phyloP scores from a whole-genome alignment of 2,329 filamentous ascomycete genomes.

The Ambrosiella cleistominuta region DNA sequence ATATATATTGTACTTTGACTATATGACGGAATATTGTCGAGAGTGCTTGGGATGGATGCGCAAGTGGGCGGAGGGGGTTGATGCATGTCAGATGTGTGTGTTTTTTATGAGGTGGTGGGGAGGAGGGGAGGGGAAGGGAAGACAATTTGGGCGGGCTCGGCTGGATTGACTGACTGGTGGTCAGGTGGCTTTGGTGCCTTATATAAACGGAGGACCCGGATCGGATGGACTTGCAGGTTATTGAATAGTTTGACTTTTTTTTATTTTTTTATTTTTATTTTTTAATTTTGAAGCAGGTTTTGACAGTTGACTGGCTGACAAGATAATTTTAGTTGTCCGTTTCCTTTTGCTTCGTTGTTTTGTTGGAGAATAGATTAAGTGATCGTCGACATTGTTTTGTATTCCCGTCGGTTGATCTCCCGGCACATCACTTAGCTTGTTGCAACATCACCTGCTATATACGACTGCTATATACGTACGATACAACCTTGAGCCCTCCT shows the following conservation, averaged over 20 bases:
- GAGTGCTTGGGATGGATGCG: not conserved
- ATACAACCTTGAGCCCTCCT: not conserved
- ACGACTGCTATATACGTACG: not conserved
- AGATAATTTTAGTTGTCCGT: not conserved
- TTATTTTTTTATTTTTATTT: slow-evolving; percentile 2
- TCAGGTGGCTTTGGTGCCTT: not conserved
- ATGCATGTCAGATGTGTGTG: slow-evolving; percentile 4
- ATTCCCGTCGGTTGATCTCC: too few species aligned
- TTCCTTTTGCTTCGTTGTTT: not conserved
- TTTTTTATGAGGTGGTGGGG: not conserved
- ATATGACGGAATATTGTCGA: too few species aligned
- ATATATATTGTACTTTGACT: too few species aligned
- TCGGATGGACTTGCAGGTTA: not conserved
- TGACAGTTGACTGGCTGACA: not conserved
- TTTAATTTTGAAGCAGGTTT: not conserved
- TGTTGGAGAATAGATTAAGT: too few species aligned
- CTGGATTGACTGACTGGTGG: not conserved
- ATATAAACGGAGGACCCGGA: not conserved
- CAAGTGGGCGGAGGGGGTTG: not conserved
- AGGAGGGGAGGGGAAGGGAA: not conserved
- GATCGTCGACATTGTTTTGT: too few species aligned
- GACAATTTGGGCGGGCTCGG: not conserved
- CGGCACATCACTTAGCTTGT: not conserved
- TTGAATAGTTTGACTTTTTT: not conserved
- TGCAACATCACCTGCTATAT: not conserved